Conservation (phyloP, 495 filamentous ascomycete species). For the Talaromyces wortmannii region DNA sequence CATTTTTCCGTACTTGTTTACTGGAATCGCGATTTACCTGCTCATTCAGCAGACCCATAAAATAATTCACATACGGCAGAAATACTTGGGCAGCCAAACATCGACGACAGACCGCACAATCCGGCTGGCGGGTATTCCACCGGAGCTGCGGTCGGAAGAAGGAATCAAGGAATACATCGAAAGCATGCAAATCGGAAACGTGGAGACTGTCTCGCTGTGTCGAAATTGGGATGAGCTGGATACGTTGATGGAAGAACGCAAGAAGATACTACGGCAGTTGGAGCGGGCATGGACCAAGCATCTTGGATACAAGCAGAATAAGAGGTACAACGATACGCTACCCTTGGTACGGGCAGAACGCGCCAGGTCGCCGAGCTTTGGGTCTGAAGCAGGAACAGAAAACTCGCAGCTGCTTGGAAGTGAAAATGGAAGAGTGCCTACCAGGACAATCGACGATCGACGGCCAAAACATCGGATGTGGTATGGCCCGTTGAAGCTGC, state of each 20-base stretch:
- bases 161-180: constrained; percentile 86
- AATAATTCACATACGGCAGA: constrained; percentile 78
- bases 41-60: constrained; percentile 73
- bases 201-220: constrained; percentile 83
- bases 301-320: constrained; percentile 43
- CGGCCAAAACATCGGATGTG: constrained; percentile 71
- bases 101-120: constrained; percentile 94
- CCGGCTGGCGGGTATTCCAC: constrained; percentile 81
- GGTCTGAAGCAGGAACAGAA: constrained; percentile 37
- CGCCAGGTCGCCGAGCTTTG: constrained; percentile 20
- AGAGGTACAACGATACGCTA: constrained; percentile 40
- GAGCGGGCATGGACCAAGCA: constrained; percentile 83
- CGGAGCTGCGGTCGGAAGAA: constrained; percentile 69
- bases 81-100: constrained; percentile 86
- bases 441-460: constrained; percentile 28
- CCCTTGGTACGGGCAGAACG: constrained; percentile 43
- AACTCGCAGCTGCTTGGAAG: constrained; percentile 45
- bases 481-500: constrained; percentile 71
- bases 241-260: constrained; percentile 60
- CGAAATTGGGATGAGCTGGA: constrained; percentile 85
- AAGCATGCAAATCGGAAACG: constrained; percentile 82
- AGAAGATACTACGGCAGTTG: constrained; percentile 57
- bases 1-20: constrained; percentile 87
- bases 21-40: constrained; percentile 71
- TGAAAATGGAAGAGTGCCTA: constrained; percentile 25